These are phyloP conservation scores for Haematococcus sp. DNA, from an alignment of 139 green algal species.

Conservation along the genomic window DNA sequence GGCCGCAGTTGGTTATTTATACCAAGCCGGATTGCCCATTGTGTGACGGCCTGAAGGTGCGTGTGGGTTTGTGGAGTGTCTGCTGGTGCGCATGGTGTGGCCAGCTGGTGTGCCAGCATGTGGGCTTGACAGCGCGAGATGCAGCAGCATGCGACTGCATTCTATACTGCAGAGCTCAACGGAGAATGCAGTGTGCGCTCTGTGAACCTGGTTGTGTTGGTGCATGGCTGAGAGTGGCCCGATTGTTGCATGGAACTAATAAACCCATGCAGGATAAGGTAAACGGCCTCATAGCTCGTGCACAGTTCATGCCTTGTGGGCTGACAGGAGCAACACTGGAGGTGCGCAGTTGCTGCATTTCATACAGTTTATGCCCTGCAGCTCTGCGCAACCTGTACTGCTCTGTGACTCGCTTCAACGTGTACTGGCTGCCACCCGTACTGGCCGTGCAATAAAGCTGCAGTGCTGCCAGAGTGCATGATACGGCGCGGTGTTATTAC, in stretches of 20 bases:
- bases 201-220: neutral
- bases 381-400: no score
- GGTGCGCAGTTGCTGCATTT: conserved; percentile 16
- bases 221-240: neutral
- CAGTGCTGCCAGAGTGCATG: neutral
- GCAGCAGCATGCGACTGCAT: neutral
- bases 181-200: neutral
- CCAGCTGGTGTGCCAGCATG: no score
- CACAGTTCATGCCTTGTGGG: conserved; percentile 40
- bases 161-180: neutral
- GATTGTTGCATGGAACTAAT: neutral
- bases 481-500: neutral
- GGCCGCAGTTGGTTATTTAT: conserved; percentile 47
- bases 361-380: neutral
- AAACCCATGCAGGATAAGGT: conserved; percentile 28
- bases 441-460: neutral
- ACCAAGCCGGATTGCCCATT: conserved; percentile 59
- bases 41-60: conserved; percentile 51
- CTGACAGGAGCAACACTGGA: conserved; percentile 39
- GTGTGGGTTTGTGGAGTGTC: neutral
- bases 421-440: neutral
- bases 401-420: no score
- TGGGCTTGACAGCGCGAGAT: no score
- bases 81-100: no score
- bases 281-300: conserved; percentile 44